Conservation (phyloP, 2,329 filamentous ascomycete species). For the Westerdykella sp. region DNA sequence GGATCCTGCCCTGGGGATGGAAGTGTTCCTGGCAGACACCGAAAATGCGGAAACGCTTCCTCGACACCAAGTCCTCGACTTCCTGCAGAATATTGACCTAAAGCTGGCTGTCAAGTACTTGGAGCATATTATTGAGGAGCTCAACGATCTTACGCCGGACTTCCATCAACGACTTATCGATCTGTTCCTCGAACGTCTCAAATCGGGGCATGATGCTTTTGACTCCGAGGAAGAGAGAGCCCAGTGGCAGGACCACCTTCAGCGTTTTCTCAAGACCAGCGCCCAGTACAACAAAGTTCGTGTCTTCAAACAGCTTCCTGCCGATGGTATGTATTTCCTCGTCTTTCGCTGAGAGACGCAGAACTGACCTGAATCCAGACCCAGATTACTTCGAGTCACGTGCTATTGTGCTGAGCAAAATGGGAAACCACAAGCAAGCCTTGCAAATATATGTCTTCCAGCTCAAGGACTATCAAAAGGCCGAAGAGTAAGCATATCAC, state of each 20-base stretch:
- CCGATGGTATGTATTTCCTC: conserved; percentile 57
- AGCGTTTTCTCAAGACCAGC: conserved; percentile 70
- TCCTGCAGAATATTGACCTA: conserved; percentile 63
- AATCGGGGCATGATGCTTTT: conserved; percentile 25
- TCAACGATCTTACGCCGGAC: conserved; percentile 76
- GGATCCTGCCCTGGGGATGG: conserved; percentile 74
- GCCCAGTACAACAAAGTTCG: conserved; percentile 72
- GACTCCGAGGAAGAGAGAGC: conserved; percentile 29
- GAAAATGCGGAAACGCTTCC: conserved; percentile 91
- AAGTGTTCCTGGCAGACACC: conserved; percentile 86
- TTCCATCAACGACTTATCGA: conserved; percentile 81
- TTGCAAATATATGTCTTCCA: conserved; percentile 98
- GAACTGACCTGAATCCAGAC: conserved; percentile 47
- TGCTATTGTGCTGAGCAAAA: conserved; percentile 85
- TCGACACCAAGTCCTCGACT: conserved; percentile 66
- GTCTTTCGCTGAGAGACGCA: not conserved
- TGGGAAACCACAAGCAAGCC: conserved; percentile 92
- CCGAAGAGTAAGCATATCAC: conserved; percentile 64
- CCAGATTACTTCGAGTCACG: conserved; percentile 81
- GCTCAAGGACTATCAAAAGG: conserved; percentile 77
- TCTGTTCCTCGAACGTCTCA: conserved; percentile 56
- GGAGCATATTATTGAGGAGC: conserved; percentile 82
- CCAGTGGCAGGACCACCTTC: conserved; percentile 58
- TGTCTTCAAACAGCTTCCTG: conserved; percentile 70
- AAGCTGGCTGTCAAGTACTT: conserved; percentile 74